phyloP scores from a whole-genome alignment of 2,329 filamentous ascomycete genomes.

The Scorias spongiosa region DNA sequence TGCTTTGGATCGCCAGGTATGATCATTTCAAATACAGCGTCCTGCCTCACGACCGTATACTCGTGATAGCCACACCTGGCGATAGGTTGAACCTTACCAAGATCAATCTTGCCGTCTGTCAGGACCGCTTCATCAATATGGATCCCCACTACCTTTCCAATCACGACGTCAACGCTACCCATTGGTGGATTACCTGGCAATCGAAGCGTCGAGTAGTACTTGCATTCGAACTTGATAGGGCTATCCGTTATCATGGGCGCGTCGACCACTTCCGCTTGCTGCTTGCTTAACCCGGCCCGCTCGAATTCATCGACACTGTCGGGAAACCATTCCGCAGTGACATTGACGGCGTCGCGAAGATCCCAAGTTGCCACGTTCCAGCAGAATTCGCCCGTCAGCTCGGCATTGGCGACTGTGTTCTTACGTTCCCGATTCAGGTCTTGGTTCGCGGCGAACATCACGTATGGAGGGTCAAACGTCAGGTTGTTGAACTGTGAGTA shows the following conservation, averaged over 20 bases:
- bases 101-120: slow-evolving; percentile 40
- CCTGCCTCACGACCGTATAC: slow-evolving; percentile 39
- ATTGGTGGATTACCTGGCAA: slow-evolving; percentile 42
- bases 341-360: slow-evolving; percentile 41
- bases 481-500: slow-evolving; percentile 50
- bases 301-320: slow-evolving; percentile 41
- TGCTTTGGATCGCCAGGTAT: slow-evolving; percentile 21
- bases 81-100: slow-evolving; percentile 43
- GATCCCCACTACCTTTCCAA: slow-evolving; percentile 41
- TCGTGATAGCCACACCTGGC: slow-evolving; percentile 46
- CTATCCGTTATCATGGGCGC: slow-evolving; percentile 39
- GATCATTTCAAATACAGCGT: slow-evolving; percentile 41
- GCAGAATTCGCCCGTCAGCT: slow-evolving; percentile 40
- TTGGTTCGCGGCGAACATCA: slow-evolving; percentile 48
- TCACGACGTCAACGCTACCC: slow-evolving; percentile 42
- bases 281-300: slow-evolving; percentile 34
- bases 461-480: slow-evolving; percentile 46
- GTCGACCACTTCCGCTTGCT: slow-evolving; percentile 24
- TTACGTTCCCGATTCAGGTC: slow-evolving; percentile 33
- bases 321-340: slow-evolving; percentile 35
- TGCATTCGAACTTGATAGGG: slow-evolving; percentile 46
- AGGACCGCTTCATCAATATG: slow-evolving; percentile 41
- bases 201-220: slow-evolving; percentile 38
- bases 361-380: slow-evolving; percentile 46
- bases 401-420: slow-evolving; percentile 42